These are phyloP conservation scores for Boletus reticulatus DNA, from an alignment of 768 basidiomycete species.

Conservation along the genomic window DNA sequence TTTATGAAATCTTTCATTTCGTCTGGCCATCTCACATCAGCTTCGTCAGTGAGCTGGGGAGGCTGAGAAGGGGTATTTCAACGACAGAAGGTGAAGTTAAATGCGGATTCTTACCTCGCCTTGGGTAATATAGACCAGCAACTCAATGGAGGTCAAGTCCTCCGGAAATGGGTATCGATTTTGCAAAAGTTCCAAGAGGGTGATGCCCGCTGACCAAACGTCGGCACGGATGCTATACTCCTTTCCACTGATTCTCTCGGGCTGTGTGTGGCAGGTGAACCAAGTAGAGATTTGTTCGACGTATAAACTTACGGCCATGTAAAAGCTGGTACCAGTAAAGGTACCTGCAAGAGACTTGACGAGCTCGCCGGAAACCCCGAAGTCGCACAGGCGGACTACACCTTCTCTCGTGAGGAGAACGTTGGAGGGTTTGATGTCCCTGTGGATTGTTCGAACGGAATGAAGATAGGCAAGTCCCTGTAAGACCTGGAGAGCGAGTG, in stretches of 20 bases:
- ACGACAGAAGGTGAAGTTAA: slow-evolving; percentile 8
- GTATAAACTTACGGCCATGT: slow-evolving; percentile 86
- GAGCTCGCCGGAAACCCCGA: slow-evolving; percentile 96
- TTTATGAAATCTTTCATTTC: slow-evolving; percentile 93
- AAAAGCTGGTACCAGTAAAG: slow-evolving; percentile 96
- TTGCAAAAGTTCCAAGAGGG: slow-evolving; percentile 88
- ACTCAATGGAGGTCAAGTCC: slow-evolving; percentile 90
- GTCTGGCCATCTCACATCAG: slow-evolving; percentile 62
- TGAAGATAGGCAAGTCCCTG: slow-evolving; percentile 95
- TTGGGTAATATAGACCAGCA: slow-evolving; percentile 85
- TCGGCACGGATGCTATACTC: slow-evolving; percentile 94
- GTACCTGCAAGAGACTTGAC: slow-evolving; percentile 90
- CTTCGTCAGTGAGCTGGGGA: slow-evolving; percentile 78
- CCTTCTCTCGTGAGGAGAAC: slow-evolving; percentile 88
- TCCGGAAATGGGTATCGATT: slow-evolving; percentile 95
- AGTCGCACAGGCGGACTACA: slow-evolving; percentile 89
- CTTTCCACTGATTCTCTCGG: slow-evolving; percentile 90
- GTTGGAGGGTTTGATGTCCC: slow-evolving; percentile 95
- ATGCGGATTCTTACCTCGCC: slow-evolving; percentile 54
- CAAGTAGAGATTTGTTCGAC: not conserved
- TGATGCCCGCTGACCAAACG: slow-evolving; percentile 97
- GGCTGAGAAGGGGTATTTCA: slow-evolving; percentile 46
- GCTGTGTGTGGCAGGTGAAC: slow-evolving; percentile 43
- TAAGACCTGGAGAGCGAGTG: slow-evolving; percentile 53
- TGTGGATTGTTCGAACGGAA: slow-evolving; percentile 87